Conservation (phyloP, 257 asterid genomes). For the Scutellaria baicalensis region DNA sequence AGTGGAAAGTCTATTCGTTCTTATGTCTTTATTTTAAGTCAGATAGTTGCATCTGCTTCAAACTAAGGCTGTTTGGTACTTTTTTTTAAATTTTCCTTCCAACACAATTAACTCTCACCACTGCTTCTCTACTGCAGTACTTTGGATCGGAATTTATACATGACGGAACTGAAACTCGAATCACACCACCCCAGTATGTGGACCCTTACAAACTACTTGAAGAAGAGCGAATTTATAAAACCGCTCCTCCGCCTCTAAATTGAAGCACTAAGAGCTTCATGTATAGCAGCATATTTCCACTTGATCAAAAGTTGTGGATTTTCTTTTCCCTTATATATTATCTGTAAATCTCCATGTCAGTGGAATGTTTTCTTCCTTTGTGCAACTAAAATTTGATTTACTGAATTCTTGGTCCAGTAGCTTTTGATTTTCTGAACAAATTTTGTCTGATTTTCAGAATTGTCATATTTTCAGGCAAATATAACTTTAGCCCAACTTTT, state of each 20-base stretch:
- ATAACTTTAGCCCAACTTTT: not conserved
- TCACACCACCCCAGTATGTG: conserved; percentile 43
- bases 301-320: not conserved
- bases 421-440: not conserved
- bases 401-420: not conserved
- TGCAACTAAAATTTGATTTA: not conserved
- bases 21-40: too few relatives aligned
- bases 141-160: conserved; percentile 77
- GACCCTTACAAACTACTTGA: conserved; percentile 83
- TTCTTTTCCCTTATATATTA: not conserved
- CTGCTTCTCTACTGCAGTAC: conserved; percentile 45
- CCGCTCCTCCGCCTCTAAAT: conserved; percentile 51
- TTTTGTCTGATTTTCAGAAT: not conserved
- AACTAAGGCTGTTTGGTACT: not conserved
- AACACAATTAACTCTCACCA: not conserved
- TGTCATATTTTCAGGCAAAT: not conserved
- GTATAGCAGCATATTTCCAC: conserved; percentile 25
- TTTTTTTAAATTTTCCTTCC: not conserved
- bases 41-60: too few relatives aligned
- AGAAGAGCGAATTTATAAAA: conserved; percentile 60
- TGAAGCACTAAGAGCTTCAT: conserved; percentile 24
- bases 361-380: not conserved
- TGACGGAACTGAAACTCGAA: conserved; percentile 34
- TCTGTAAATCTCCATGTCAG: conserved; percentile 6
- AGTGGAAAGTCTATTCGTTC: too few relatives aligned